Base-by-base conservation (phyloP, 331 rosid species). In the Malus hybrid region DNA sequence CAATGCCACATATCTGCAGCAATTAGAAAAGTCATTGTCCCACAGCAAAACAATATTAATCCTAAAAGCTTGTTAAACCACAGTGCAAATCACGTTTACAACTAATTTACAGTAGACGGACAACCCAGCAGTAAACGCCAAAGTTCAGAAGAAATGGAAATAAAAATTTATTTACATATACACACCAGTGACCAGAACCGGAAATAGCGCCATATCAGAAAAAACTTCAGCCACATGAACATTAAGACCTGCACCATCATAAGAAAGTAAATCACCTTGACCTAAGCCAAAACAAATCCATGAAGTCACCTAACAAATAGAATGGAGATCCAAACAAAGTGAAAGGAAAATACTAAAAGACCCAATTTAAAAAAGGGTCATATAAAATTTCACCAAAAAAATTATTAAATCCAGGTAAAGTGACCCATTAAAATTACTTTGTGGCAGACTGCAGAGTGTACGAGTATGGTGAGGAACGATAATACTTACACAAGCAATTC, bases 191-290 rank as follows among this genome's bases (percentile, higher is more conserved):
- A 92, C 95, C 95, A 94, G 80, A 90, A 87, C 20, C 93, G 94
- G 75, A 94, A 94, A 78, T 86, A 90, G 70, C 93, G 99, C 99
- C 99, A 92, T 80, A 94, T 85, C 79, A 94, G 80, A 59, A 87
- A 85, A 80, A 94, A 94, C 81, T 90, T 94, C 10, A 94, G 88
- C 99, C 99, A 92, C 97, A 90, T 94, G 85, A 94, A 94, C 82
- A 83, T 94, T 72, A 94, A 84, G 79, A 92, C 97, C 96, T 92
- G 89, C 27, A 65, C 75, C 70, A 76, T 42, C 73, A 28, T 28
- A 42, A 33, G 13, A 27, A 55, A 33, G 56, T 50, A 66, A 32
- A 68, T 42, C 67, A 73, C 20, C 50, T 34, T 33, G 57, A 63
- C 54, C 69, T 78, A 27, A 71, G 64, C 20, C 3, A 27, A 46